Evolutionary conservation across 116 monocot species (phyloP), one percentile per base, ranked within the genome.

Genomic region (Iris pallida): DNA sequence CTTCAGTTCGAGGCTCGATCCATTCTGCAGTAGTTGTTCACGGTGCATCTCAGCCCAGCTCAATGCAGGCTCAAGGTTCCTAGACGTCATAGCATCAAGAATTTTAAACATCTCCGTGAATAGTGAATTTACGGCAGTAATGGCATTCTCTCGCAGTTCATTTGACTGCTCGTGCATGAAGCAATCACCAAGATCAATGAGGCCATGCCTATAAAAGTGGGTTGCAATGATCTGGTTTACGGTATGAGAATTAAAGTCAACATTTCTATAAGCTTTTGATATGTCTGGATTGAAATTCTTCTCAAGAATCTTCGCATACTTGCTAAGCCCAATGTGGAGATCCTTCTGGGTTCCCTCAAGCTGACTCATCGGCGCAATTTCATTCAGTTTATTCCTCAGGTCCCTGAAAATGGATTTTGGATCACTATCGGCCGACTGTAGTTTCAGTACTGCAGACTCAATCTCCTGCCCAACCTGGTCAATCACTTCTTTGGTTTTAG

Each of bases 171-270:
- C 92, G 13, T 42, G 46, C 41, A 84, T 42, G 47, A 98, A 92
- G 61, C 76, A 81, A 66, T 98, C 93, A 20, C 92, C 93, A 49
- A 92, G 60, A 49, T 98, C 93, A 71, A 92, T 90, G 17, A 87
- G 77, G 55, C 97, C 93, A 43, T 85, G 79, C 44, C 97, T 79
- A 68, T 92, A 98, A 55, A 98, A 83, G 70, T 98, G 90, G 49
- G 71, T 53, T 10, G 90, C 83, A 14, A 92, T 82, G 16, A 98
- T 92, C 20, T 86, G 78, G 55, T 98, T 88, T 59, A 98, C 43
- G 20, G 74, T 82, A 54, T 71, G 62, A 7, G 52, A 20, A n/a
- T 98, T 90, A 68, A 82, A 85, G 5, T 84, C 85, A 7, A 83
- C 76, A 54, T 79, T 80, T 76, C 90, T 73, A 52, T 80, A 92